These are phyloP conservation scores for Diplodia intermedia DNA, from an alignment of 2,329 filamentous ascomycete genomes.

Conservation along the genomic window DNA sequence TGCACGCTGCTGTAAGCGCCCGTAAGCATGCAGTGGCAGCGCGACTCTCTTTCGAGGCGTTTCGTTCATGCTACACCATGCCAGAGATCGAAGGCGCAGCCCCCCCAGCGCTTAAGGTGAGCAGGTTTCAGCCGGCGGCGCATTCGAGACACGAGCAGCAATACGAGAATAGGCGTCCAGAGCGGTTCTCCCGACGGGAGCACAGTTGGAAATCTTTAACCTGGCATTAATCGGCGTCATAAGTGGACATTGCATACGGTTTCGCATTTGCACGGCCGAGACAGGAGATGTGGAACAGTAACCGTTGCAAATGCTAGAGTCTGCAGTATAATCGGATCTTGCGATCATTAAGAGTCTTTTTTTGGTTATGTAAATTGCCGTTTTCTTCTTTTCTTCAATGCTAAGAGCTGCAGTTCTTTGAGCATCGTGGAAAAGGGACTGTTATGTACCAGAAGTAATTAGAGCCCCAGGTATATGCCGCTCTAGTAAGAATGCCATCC, in stretches of 20 bases:
- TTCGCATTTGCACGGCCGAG: not conserved
- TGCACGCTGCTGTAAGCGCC: not conserved
- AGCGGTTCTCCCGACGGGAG: too few relatives aligned
- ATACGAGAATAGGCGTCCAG: not conserved
- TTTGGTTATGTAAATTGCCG: not conserved
- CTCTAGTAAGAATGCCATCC: not conserved
- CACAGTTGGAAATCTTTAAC: too few relatives aligned
- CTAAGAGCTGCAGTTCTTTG: not conserved
- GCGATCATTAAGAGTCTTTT: not conserved
- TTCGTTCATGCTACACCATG: not conserved
- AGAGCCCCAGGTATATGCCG: not conserved
- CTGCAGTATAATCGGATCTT: not conserved
- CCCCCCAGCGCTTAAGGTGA: not conserved
- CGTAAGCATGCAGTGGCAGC: not conserved
- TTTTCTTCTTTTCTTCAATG: not conserved
- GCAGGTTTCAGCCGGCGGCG: not conserved
- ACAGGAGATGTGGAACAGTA: not conserved
- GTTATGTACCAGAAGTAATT: constrained; percentile 1
- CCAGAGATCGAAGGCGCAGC: too few relatives aligned
- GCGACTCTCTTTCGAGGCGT: too few relatives aligned
- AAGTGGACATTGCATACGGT: not conserved
- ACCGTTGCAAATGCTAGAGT: not conserved
- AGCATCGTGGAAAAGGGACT: not conserved
- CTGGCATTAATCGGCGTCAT: too few relatives aligned
- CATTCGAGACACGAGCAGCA: not conserved